Evolutionary conservation across 495 filamentous ascomycete genomes (phyloP), one percentile per base, ranked within the genome.

Genomic region (Talaromyces nanjingensis): DNA sequence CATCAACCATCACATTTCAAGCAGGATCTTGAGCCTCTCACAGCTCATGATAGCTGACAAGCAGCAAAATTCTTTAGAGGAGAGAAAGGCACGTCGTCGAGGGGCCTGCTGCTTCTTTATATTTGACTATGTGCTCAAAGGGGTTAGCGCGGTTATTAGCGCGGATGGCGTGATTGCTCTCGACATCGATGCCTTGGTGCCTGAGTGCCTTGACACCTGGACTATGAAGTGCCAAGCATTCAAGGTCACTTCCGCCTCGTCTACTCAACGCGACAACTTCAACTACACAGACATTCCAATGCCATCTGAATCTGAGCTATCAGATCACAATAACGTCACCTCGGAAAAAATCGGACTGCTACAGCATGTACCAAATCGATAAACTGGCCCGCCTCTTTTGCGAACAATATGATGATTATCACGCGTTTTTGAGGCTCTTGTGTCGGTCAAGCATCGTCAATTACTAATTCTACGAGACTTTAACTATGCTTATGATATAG

Each of bases 201-300:
- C 52, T 56, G 1, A 11, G 6, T 54, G 49, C 53, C 53, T 56
- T 11, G 6, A 11, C 2, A 79, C 76, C 12, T 86, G 72, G 79
- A 62, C 63, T 74, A 81, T 27, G 84, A 72, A 5, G 0, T 27
- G 84, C 73, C 66, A 37, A 37, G 33, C 33, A 11, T 37, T 6
- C 33, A 37, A 37, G 33, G 33, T 12, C 33, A 12, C 9, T 79
- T 73, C 86, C 85, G n/a, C 76, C 73, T 27, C 27, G 1, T 27
- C 27, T 27, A 27, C 27, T 27, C 27, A 27, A 27, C 27, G 27
- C 27, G 27, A 27, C 27, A 27, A 14, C 12, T 11, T 45, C 39
- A 20, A 20, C 45, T 49, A 49, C n/a, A 16, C 18, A 5, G 9
- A 20, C 45, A 49, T 49, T 49, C 45, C 45, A 49, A 18, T 20